These are phyloP conservation scores for Dunaliella primolecta DNA, from an alignment of 139 green algal species.

Conservation along the genomic window DNA sequence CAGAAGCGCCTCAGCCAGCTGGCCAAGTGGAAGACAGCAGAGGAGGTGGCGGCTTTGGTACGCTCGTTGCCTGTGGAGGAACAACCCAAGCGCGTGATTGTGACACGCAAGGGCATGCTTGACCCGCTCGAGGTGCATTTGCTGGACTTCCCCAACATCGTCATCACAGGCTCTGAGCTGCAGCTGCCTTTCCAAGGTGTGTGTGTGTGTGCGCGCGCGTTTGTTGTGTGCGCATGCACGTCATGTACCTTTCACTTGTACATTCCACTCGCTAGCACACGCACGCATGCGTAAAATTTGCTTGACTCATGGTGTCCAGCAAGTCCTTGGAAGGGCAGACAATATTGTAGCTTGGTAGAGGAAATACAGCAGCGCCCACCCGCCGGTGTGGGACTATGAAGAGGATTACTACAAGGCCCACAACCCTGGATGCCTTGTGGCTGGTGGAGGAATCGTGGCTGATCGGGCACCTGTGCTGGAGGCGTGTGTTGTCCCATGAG, in stretches of 20 bases:
- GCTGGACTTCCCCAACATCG: constrained; percentile 99
- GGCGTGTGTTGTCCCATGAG: too few species aligned
- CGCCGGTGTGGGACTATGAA: too few species aligned
- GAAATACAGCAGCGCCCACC: too few species aligned
- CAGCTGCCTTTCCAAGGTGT: constrained; percentile 97
- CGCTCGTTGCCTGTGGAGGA: constrained; percentile 96
- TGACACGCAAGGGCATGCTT: constrained; percentile 98
- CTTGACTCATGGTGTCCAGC: too few species aligned
- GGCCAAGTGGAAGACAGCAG: constrained; percentile 99
- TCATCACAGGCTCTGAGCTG: constrained; percentile 98
- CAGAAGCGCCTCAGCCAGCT: constrained; percentile 99
- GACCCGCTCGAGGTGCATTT: constrained; percentile 98
- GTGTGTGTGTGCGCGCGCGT: neutral
- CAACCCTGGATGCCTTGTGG: too few species aligned
- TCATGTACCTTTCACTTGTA: neutral
- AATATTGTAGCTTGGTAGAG: too few species aligned
- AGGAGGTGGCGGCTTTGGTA: constrained; percentile 96
- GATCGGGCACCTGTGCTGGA: too few species aligned
- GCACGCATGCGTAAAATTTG: neutral
- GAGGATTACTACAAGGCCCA: too few species aligned
- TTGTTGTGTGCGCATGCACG: too few species aligned
- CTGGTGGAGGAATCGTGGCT: too few species aligned
- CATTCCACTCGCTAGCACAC: neutral
- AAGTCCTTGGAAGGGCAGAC: too few species aligned
- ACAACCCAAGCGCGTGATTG: constrained; percentile 99